Evolutionary conservation across 78 protist species (phyloP).

Genomic region (slime mould (Dictyostelium discoideum)): DNA sequence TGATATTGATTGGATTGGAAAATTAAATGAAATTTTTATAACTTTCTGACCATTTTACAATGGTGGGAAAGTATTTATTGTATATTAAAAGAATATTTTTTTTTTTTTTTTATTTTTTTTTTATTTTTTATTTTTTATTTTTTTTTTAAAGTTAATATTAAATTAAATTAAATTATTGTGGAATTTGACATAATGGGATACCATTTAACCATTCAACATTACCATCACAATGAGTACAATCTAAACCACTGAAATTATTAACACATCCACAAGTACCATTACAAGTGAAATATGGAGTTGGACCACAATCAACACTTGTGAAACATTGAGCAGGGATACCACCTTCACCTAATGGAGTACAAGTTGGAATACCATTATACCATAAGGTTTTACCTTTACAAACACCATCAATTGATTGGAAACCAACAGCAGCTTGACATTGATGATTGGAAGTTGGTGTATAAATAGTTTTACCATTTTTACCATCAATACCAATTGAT

Average conservation of each 20-base stretch:
- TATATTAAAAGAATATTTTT: too few relatives aligned
- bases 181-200: neutral
- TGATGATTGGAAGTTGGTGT: neutral
- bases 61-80: neutral
- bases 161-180: neutral
- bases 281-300: neutral
- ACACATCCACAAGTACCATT: slow-evolving; percentile 2
- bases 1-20: neutral
- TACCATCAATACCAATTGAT: neutral
- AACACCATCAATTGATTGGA: neutral
- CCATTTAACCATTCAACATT: neutral
- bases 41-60: neutral
- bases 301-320: neutral
- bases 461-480: neutral
- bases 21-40: neutral
- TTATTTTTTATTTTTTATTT: too few relatives aligned
- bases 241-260: neutral
- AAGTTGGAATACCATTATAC: slow-evolving; percentile 1
- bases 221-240: slow-evolving; percentile 17
- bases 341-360: neutral
- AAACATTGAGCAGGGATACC: neutral
- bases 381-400: slow-evolving; percentile 5
- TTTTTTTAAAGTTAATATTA: too few relatives aligned
- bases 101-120: too few relatives aligned
- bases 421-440: slow-evolving; percentile 28